Percentiles rank a stretch among this genome's conserved stretches.
phyloP scores from a whole-genome alignment of 331 rosid genomes.

The Pyrus hybrid region DNA sequence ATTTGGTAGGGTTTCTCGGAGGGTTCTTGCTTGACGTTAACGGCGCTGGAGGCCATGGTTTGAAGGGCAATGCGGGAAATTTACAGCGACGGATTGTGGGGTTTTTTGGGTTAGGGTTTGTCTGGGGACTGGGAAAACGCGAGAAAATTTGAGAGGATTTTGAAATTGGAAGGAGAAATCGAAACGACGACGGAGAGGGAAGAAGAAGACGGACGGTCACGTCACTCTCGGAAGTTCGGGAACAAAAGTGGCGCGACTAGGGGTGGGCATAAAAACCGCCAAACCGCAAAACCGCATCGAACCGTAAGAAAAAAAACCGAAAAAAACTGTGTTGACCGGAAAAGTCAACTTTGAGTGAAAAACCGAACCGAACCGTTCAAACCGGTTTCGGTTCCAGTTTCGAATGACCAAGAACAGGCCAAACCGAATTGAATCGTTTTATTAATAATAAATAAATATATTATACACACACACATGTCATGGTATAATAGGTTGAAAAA shows the following conservation, averaged over 20 bases:
- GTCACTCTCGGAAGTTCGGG: background rate
- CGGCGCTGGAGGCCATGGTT: background rate
- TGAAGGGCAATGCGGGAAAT: background rate
- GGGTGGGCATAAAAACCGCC: too few relatives aligned
- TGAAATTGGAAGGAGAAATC: background rate
- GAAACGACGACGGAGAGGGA: background rate
- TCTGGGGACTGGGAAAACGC: background rate
- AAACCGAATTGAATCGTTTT: too few relatives aligned
- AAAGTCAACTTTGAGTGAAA: too few relatives aligned
- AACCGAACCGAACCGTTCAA: too few relatives aligned
- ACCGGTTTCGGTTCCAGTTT: too few relatives aligned
- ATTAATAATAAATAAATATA: too few relatives aligned
- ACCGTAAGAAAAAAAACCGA: too few relatives aligned
- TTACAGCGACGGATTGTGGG: background rate
- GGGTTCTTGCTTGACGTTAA: slow-evolving; percentile 11
- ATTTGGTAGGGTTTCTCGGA: background rate
- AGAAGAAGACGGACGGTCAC: background rate
- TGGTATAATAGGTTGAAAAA: too few relatives aligned
- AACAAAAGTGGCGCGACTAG: slow-evolving; percentile 2
- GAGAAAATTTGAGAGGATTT: background rate
- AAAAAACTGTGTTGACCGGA: too few relatives aligned
- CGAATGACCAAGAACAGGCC: too few relatives aligned
- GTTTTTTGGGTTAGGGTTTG: background rate
- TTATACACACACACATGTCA: too few relatives aligned
- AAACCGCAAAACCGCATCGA: too few relatives aligned